Evolutionary conservation across 129 eudicot genomes (phyloP), one percentile per base, ranked within the genome.

Genomic region (Escallonia herrerae): DNA sequence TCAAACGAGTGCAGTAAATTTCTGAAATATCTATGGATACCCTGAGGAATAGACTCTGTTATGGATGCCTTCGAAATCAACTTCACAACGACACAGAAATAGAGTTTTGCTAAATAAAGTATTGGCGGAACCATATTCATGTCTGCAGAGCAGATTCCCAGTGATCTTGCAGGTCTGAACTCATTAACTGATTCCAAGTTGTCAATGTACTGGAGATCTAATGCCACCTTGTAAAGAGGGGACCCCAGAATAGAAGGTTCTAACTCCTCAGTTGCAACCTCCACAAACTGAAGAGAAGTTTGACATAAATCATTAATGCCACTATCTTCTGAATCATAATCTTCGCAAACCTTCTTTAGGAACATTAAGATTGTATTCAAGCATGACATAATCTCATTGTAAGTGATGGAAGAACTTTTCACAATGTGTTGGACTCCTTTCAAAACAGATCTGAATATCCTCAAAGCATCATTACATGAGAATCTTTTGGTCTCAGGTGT

Each of bases 211-310:
- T 79, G 74, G 15, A 64, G 5, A 43, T 85, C 84, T 46, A 81
- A 56, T 70, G 71, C 60, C 76, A 85, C 68, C 72, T 83, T 83
- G 79, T 91, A 87, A 39, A 87, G 74, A n/a, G 90, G 95, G 49
- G 90, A 91, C 71, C 84, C 84, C 70, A 87, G 71, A 7, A 67
- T 85, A 47, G 83, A 85, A 15, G 85, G 63, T 54, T 83, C 87
- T 52, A 87, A 71, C 58, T 76, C 87, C 65, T 81, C 75, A 2
- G 65, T 69, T 38, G 72, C 83, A 60, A 78, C 75, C 66, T 69
- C 81, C 10, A 85, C 56, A 66, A 80, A 70, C 58, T 73, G 74
- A 66, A 91, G 78, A 70, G 75, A 78, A 37, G 66, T 72, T 40
- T 53, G 72, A 60, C 53, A 56, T 22, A 65, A 45, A 62, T 65